Base-by-base conservation (phyloP, 345 rosid genomes). In the Lumnitzera racemosa region DNA sequence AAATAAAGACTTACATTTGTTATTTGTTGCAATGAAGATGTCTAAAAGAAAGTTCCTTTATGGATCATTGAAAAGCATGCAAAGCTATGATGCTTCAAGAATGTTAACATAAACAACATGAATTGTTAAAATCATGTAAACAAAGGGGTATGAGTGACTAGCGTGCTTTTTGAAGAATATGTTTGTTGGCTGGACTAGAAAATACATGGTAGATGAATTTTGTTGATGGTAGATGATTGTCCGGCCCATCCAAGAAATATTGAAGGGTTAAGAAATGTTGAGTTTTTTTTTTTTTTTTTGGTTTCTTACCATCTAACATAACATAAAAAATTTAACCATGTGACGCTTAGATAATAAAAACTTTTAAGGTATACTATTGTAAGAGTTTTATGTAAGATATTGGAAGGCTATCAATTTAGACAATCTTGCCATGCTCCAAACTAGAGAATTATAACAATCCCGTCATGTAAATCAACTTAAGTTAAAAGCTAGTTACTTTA, bases 1-100 rank as follows among this genome's bases (percentile, higher is more conserved):
- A 52, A 9, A 53, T 13, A 62, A 62, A 53, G 11, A 0, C 13
- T 53, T 43, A 53, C 8, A 16, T 5, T 53, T 36, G 43, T 62
- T 63, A 47, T 55, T 55, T 64, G 53, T 55, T 55, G 47, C 2
- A 47, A 55, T 47, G 59, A 25, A 27, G 15, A 55, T 55, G 53
- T 0, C 13, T 47, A 1, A 14, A 27, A 55, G 17, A 55, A 64
- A 53, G 2, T 49, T 20, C 20, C 20, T 20, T 20, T 20, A 20
- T 20, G 20, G 20, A 20, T 20, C 20, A 20, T 20, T 20, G 36
- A 2, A 29, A 29, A 29, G 36, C 1, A 29, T 29, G 36, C 36
- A 29, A 29, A 29, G 36, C 7, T 2, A 29, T 6, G 7, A 3
- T 29, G 7, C 36, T 29, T 29, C 36, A 29, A 29, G 36, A 29